These are phyloP conservation scores for Phlegmacium glaucopus DNA, from an alignment of 768 basidiomycete genomes.

Conservation along the genomic window DNA sequence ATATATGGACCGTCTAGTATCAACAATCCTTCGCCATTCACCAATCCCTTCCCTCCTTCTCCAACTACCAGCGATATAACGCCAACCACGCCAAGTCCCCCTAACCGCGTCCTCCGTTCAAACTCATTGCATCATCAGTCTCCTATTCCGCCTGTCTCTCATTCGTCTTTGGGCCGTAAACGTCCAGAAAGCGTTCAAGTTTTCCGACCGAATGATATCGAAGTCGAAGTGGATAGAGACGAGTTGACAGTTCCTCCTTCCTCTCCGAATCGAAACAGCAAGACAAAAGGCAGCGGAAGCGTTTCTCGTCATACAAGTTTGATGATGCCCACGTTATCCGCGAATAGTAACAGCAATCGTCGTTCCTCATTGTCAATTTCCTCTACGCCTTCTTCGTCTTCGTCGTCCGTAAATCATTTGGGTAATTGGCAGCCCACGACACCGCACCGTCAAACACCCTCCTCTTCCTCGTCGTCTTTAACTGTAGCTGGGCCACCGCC, in stretches of 20 bases:
- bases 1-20: not conserved
- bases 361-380: constrained; percentile 1
- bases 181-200: constrained; percentile 68
- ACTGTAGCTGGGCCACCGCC: constrained; percentile 38
- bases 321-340: not conserved
- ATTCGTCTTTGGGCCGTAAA: constrained; percentile 45
- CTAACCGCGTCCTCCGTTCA: constrained; percentile 46
- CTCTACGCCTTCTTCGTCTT: not conserved
- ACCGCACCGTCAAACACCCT: too few species aligned
- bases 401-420: constrained; percentile 3
- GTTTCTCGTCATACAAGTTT: too few species aligned
- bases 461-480: too few species aligned
- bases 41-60: constrained; percentile 6
- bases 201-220: constrained; percentile 7
- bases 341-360: not conserved
- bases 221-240: too few species aligned
- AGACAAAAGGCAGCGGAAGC: too few species aligned
- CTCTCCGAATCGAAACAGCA: too few species aligned
- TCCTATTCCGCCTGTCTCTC: constrained; percentile 26
- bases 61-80: constrained; percentile 11
- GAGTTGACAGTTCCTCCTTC: too few species aligned
- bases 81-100: constrained; percentile 17
- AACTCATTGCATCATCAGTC: constrained; percentile 51
- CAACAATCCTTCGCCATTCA: constrained; percentile 22
- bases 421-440: constrained; percentile 39